Percentiles rank a stretch among this genome's conserved stretches.
Conservation (phyloP, 164 flowering plant species). For the Kalanchoe fedtschenkoi region DNA sequence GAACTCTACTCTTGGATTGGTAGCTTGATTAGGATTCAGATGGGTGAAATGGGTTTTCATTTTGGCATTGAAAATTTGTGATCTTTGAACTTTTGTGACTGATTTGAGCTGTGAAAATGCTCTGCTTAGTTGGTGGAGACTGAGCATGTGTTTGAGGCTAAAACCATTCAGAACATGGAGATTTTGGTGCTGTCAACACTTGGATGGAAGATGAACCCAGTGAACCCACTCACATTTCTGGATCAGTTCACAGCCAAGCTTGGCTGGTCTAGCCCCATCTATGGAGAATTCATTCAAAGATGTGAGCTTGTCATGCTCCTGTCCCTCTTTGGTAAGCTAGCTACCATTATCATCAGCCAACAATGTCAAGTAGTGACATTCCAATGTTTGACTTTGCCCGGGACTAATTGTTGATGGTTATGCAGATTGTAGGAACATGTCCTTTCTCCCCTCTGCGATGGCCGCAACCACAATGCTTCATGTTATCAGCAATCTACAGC, state of each 20-base stretch:
- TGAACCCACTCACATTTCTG: constrained; percentile 64
- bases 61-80: background rate
- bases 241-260: constrained; percentile 58
- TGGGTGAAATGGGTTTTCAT: background rate
- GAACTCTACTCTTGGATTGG: no score
- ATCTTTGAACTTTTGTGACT: background rate
- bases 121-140: constrained; percentile 53
- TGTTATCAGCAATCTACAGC: constrained; percentile 25
- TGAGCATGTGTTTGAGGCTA: constrained; percentile 59
- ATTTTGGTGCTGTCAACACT: constrained; percentile 67
- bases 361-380: background rate
- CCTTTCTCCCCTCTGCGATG: constrained; percentile 40
- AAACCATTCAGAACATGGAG: constrained; percentile 81
- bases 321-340: constrained; percentile 46
- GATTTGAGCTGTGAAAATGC: background rate
- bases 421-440: constrained; percentile 45
- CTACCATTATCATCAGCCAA: background rate
- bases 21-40: background rate
- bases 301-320: constrained; percentile 46
- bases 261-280: constrained; percentile 33
- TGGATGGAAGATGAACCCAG: constrained; percentile 83
- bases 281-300: constrained; percentile 44
- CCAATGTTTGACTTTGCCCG: background rate
- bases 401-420: background rate
- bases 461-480: constrained; percentile 49